A percentile compares a stretch with the other conserved stretches of the same genome.
These are phyloP conservation scores for Quercus phellos DNA, from an alignment of 331 rosid species.

Conservation along the genomic window DNA sequence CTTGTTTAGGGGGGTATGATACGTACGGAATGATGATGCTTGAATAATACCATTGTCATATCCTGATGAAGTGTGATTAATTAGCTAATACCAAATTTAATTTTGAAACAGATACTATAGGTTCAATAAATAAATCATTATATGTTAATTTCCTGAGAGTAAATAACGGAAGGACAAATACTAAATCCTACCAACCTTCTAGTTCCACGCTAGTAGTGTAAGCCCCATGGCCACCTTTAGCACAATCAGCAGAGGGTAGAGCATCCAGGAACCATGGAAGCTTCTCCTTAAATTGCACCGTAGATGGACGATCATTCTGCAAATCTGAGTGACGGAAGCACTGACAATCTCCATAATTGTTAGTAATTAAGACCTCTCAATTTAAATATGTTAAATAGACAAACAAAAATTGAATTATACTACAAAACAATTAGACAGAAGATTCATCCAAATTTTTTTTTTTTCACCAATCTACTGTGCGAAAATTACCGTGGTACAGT, in stretches of 20 bases:
- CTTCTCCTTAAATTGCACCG: conserved; percentile 76
- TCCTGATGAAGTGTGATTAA: conserved; percentile 36
- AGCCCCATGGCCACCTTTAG: conserved; percentile 99
- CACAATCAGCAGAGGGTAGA: conserved; percentile 96
- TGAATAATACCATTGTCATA: conserved; percentile 68
- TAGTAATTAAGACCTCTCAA: conserved; percentile 22
- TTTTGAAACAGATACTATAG: background rate
- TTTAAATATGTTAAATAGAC: conserved; percentile 14
- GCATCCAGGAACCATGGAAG: conserved; percentile 92
- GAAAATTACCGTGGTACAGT: conserved; percentile 88
- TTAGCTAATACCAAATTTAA: conserved; percentile 8
- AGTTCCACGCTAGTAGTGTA: conserved; percentile 91
- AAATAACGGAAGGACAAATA: conserved; percentile 4
- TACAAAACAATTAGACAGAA: conserved; percentile 4
- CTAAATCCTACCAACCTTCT: conserved; percentile 52
- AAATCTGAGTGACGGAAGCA: conserved; percentile 87
- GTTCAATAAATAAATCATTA: background rate
- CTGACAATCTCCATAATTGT: conserved; percentile 40
- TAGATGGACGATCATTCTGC: conserved; percentile 70
- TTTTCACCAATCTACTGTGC: background rate
- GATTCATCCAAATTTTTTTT: conserved; percentile 2
- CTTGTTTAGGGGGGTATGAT: conserved; percentile 93
- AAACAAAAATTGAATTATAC: background rate
- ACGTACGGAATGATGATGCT: conserved; percentile 94
- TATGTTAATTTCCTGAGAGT: background rate